A percentile compares a stretch with the other conserved stretches of the same genome.
These are phyloP conservation scores for Backusella mclennaniae DNA, from an alignment of 192 early-diverging fungal species.

Conservation along the genomic window DNA sequence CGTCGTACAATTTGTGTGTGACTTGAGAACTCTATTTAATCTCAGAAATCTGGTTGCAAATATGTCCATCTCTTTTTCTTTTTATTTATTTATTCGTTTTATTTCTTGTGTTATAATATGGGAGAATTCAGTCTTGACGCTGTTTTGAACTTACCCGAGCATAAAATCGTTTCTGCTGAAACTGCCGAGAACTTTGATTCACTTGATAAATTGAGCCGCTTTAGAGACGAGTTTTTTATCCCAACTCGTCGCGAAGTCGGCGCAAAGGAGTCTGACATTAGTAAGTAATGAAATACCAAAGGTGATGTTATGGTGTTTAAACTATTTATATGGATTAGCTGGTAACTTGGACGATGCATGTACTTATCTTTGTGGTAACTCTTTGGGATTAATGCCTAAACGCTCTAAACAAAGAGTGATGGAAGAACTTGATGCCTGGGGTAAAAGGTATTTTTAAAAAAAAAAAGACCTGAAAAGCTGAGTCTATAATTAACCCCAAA, in stretches of 20 bases:
- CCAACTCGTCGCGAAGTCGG: conserved; percentile 49
- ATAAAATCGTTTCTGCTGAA: conserved; percentile 5
- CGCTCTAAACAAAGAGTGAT: conserved; percentile 61
- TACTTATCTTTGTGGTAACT: conserved; percentile 94
- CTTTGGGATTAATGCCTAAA: conserved; percentile 85
- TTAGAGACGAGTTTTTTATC: conserved; percentile 65
- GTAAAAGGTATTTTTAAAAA: conserved; percentile 44
- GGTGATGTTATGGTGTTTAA: not conserved
- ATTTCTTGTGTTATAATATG: not conserved
- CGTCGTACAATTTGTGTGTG: not conserved
- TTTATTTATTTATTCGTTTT: not conserved
- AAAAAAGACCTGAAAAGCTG: not conserved
- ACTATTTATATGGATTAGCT: conserved; percentile 12
- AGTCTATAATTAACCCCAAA: not conserved
- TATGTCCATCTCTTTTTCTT: not conserved
- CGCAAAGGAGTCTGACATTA: conserved; percentile 8
- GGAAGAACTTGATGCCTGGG: conserved; percentile 94
- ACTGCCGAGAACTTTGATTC: conserved; percentile 54
- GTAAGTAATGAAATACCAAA: not conserved
- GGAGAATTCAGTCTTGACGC: not conserved
- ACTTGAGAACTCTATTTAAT: not conserved
- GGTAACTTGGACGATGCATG: conserved; percentile 39
- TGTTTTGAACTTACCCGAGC: not conserved
- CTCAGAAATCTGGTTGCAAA: not conserved
- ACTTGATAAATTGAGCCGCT: conserved; percentile 47